Evolutionary conservation across 768 basidiomycete genomes (phyloP).

Genomic region (Calvatia gigantea): DNA sequence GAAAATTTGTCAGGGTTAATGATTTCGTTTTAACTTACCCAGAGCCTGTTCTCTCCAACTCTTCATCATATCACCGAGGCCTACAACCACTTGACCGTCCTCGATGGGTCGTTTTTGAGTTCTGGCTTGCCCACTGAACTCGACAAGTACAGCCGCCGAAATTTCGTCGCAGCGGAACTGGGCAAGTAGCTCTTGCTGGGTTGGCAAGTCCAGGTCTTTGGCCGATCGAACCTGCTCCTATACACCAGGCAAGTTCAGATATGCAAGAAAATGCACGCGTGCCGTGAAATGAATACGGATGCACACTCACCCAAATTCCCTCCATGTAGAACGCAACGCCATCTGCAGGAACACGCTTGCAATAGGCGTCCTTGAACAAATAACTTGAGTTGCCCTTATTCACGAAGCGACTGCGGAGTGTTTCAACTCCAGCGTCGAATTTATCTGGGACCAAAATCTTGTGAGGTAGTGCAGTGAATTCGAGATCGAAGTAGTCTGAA

Average conservation of each 20-base stretch:
- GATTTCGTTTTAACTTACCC: conserved; percentile 48
- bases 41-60: conserved; percentile 76
- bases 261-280: conserved; percentile 5
- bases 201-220: conserved; percentile 96
- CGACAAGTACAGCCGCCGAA: conserved; percentile 68
- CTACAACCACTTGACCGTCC: conserved; percentile 80
- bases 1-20: background rate
- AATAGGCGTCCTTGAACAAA: conserved; percentile 89
- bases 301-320: conserved; percentile 87
- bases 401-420: conserved; percentile 74
- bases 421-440: conserved; percentile 76
- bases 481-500: conserved; percentile 93
- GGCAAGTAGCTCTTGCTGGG: conserved; percentile 95
- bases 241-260: background rate
- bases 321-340: conserved; percentile 98
- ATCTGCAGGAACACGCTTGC: conserved; percentile 97
- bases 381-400: conserved; percentile 65
- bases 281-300: background rate
- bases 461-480: conserved; percentile 91
- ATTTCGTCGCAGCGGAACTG: conserved; percentile 99
- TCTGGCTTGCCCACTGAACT: conserved; percentile 82
- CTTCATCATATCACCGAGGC: conserved; percentile 80
- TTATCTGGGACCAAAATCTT: conserved; percentile 87
- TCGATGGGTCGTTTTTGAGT: conserved; percentile 83
- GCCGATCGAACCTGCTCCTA: conserved; percentile 97